Conservation (phyloP, 495 filamentous ascomycete genomes). For the Penicillium mononematosum region DNA sequence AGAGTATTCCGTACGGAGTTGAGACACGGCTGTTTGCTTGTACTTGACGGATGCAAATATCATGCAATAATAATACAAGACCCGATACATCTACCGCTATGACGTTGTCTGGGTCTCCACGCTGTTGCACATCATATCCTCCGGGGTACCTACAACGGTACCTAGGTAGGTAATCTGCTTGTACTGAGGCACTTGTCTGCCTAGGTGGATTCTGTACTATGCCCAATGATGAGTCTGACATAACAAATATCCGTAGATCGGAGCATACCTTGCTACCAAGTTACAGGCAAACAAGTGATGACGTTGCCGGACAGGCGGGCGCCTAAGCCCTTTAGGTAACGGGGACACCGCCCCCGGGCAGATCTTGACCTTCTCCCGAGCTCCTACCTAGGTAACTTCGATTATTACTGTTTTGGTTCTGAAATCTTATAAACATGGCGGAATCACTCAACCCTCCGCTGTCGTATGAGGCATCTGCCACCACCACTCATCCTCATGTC, state of each 20-base stretch:
- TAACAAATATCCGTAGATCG: neutral
- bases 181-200: neutral
- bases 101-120: neutral
- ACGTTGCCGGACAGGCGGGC: neutral
- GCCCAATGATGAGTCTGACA: neutral
- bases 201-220: neutral
- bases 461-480: conserved; percentile 71
- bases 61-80: neutral
- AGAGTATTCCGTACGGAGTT: neutral
- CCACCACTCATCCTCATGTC: conserved; percentile 65
- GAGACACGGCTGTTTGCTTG: neutral
- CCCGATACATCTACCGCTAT: neutral
- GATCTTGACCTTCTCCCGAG: conserved; percentile 3
- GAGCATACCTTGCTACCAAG: neutral
- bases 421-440: conserved; percentile 34
- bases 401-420: conserved; percentile 1
- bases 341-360: conserved; percentile 12
- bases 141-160: too few relatives aligned
- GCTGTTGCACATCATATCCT: neutral
- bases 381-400: neutral
- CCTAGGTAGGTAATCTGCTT: neutral
- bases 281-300: conserved; percentile 2
- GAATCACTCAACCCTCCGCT: conserved; percentile 56
- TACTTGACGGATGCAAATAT: neutral
- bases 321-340: conserved; percentile 1